Conservation (phyloP, 2,329 filamentous ascomycete species). For the Cephalotrichum gorgonifer region DNA sequence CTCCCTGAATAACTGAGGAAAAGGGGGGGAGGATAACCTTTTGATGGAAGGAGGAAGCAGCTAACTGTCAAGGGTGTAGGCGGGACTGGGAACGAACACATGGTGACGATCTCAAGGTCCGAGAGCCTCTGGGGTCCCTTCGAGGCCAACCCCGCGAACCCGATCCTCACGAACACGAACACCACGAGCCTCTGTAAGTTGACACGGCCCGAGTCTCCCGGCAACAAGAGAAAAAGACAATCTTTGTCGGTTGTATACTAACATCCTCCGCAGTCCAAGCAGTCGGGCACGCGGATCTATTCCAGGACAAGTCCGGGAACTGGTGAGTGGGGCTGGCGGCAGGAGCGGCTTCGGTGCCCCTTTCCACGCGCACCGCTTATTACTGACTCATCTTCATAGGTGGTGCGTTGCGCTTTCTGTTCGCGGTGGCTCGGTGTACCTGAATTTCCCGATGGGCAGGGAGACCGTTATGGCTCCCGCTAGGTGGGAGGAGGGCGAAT, state of each 20-base stretch:
- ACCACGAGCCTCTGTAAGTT: conserved; percentile 20
- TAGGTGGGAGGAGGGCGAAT: conserved; percentile 36
- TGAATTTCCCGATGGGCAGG: conserved; percentile 40
- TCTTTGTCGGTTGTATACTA: background rate
- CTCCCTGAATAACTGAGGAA: no score
- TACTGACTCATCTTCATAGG: no score
- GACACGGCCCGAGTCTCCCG: background rate
- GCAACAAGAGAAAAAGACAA: no score
- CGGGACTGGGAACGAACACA: conserved; percentile 30
- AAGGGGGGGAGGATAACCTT: no score
- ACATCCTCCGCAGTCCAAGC: conserved; percentile 20
- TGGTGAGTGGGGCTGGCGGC: no score
- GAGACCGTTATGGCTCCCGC: conserved; percentile 39
- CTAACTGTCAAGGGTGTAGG: background rate
- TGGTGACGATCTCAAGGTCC: conserved; percentile 31
- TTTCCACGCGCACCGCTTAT: no score
- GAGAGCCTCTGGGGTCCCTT: conserved; percentile 29
- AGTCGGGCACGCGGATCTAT: conserved; percentile 33
- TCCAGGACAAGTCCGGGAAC: conserved; percentile 29
- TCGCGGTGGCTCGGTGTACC: conserved; percentile 28
- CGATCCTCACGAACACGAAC: conserved; percentile 29
- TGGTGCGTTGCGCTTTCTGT: conserved; percentile 38
- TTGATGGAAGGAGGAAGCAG: background rate
- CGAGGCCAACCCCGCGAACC: conserved; percentile 27
- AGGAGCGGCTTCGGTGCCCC: no score